Conservation (phyloP, 495 filamentous ascomycete species). For the Trichocladium antarcticum region DNA sequence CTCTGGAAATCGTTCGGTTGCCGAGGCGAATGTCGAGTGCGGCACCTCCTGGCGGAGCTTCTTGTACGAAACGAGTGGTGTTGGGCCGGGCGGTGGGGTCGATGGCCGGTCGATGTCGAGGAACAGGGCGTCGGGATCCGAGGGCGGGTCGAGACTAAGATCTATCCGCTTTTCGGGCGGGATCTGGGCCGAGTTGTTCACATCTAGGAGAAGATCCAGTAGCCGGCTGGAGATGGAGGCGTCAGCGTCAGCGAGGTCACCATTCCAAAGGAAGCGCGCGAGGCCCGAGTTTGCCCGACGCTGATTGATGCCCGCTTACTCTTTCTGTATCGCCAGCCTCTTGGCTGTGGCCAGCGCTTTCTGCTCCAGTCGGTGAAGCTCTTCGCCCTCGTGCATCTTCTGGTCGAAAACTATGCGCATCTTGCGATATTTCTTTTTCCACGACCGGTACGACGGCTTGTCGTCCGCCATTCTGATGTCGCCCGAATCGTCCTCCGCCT, state of each 20-base stretch:
- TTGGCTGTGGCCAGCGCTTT: conserved; percentile 64
- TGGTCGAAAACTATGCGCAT: conserved; percentile 77
- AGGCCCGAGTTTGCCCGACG: not conserved
- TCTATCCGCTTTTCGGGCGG: conserved; percentile 61
- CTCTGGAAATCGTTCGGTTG: conserved; percentile 29
- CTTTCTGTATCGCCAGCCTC: conserved; percentile 76
- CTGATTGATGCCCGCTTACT: conserved; percentile 31
- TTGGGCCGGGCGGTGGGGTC: conserved; percentile 17
- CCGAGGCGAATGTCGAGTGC: conserved; percentile 29
- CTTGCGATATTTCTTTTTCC: conserved; percentile 92
- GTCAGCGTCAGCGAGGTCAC: not conserved
- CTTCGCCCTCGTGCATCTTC: conserved; percentile 67
- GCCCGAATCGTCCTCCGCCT: conserved; percentile 25
- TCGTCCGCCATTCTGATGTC: conserved; percentile 28
- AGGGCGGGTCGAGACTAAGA: conserved; percentile 49
- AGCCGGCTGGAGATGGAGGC: conserved; percentile 44
- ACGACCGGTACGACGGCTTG: conserved; percentile 34
- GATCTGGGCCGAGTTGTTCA: conserved; percentile 69
- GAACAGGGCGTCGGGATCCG: conserved; percentile 27
- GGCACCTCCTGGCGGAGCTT: conserved; percentile 33
- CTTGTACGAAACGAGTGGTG: conserved; percentile 29
- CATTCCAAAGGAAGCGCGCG: not conserved
- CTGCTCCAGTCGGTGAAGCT: conserved; percentile 64
- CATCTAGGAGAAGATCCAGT: conserved; percentile 74
- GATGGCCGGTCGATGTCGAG: conserved; percentile 25